These are phyloP conservation scores for Suhomyces choctaworum DNA, from an alignment of 1,139 yeast genomes.

Conservation along the genomic window DNA sequence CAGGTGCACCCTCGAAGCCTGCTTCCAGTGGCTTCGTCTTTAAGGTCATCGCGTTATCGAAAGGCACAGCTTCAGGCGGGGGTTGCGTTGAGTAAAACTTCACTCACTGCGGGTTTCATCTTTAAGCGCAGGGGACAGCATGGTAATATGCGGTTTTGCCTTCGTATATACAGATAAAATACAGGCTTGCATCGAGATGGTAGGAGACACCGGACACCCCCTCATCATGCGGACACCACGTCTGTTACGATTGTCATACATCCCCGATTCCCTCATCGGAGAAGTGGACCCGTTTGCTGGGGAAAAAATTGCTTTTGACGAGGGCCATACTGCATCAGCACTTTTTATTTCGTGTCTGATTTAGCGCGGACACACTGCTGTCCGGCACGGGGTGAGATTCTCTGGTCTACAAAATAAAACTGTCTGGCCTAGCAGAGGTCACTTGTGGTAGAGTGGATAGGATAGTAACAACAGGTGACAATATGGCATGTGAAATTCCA, in stretches of 20 bases:
- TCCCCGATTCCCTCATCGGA: too few species aligned
- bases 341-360: slow-evolving; percentile 7
- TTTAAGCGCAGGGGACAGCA: too few species aligned
- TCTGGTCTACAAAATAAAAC: slow-evolving; percentile 4
- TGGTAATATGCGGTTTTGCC: too few species aligned
- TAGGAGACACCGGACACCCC: too few species aligned
- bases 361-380: slow-evolving; percentile 3
- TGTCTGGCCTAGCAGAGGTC: slow-evolving; percentile 4
- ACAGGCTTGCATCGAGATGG: too few species aligned
- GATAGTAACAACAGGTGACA: too few species aligned
- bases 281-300: too few species aligned
- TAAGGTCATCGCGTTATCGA: neutral
- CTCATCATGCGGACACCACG: too few species aligned
- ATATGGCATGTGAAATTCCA: slow-evolving; percentile 4
- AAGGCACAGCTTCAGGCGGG: neutral
- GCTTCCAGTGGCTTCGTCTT: neutral
- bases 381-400: slow-evolving; percentile 3
- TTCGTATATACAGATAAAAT: too few species aligned
- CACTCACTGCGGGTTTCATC: too few species aligned
- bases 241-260: too few species aligned
- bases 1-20: slow-evolving; percentile 9
- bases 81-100: too few species aligned
- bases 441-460: neutral
- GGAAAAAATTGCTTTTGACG: slow-evolving; percentile 7
- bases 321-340: slow-evolving; percentile 2